Evolutionary conservation across 345 rosid genomes (phyloP).

Genomic region (Durio zibethinus): DNA sequence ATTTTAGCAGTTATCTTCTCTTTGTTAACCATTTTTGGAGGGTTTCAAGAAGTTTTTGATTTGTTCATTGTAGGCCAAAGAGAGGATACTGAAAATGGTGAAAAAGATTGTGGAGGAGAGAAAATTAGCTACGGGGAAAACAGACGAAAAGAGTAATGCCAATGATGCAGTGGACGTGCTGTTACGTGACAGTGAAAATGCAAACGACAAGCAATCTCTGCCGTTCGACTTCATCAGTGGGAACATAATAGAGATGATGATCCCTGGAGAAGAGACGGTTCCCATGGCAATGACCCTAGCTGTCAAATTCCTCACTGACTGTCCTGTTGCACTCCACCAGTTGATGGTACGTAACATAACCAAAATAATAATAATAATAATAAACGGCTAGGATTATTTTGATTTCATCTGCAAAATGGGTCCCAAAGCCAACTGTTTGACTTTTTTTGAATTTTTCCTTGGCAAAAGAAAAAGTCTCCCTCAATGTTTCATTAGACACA

Average conservation of each 20-base stretch:
- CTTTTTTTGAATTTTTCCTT: constrained; percentile 17
- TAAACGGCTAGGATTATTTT: constrained; percentile 37
- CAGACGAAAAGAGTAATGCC: constrained; percentile 18
- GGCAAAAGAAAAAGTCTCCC: constrained; percentile 27
- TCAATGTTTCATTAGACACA: constrained; percentile 39
- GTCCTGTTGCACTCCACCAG: constrained; percentile 54
- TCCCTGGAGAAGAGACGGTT: constrained; percentile 94
- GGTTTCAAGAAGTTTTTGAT: neutral
- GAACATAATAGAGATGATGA: constrained; percentile 88
- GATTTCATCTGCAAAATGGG: constrained; percentile 10
- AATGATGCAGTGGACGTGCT: constrained; percentile 70
- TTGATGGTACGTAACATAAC: constrained; percentile 45
- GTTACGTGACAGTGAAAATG: constrained; percentile 43
- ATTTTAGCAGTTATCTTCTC: no score
- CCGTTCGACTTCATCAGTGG: constrained; percentile 71
- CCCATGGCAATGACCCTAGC: constrained; percentile 89
- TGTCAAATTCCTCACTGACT: constrained; percentile 71
- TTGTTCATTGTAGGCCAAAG: constrained; percentile 56
- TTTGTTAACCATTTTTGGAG: neutral
- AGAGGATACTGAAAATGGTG: constrained; percentile 57
- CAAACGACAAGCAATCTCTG: constrained; percentile 49
- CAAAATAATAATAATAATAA: neutral
- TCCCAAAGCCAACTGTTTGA: constrained; percentile 28
- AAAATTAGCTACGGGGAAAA: constrained; percentile 30
- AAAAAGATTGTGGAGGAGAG: constrained; percentile 64